Conservation (phyloP, 805 yeast species). For the Naumovozyma castellii region DNA sequence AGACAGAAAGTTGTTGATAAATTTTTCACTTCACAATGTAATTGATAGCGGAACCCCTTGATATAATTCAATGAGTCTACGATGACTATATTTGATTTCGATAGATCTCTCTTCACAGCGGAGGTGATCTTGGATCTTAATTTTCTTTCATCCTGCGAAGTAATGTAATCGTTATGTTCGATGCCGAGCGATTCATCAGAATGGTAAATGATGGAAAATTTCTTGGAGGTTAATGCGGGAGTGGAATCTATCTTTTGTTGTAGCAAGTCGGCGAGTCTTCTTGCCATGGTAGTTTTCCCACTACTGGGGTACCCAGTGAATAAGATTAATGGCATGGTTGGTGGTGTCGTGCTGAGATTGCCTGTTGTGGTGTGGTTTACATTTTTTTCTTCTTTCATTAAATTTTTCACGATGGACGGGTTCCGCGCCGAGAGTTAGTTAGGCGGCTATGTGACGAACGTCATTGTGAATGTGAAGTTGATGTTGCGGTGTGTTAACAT, state of each 20-base stretch:
- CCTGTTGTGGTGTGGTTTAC: neutral
- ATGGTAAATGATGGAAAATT: slow-evolving; percentile 53
- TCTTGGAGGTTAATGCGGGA: slow-evolving; percentile 16
- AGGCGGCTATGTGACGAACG: too few relatives aligned
- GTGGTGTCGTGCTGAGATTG: neutral
- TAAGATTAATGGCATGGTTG: slow-evolving; percentile 66
- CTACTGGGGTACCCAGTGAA: slow-evolving; percentile 79
- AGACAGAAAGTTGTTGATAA: slow-evolving; percentile 74
- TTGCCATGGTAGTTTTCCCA: slow-evolving; percentile 75
- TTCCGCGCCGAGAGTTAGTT: too few relatives aligned
- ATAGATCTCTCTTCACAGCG: slow-evolving; percentile 75
- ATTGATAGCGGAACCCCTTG: slow-evolving; percentile 90
- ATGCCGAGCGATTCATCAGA: slow-evolving; percentile 74
- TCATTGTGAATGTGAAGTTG: too few relatives aligned
- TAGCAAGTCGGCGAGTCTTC: slow-evolving; percentile 41
- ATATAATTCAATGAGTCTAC: slow-evolving; percentile 82
- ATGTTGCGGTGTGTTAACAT: too few relatives aligned
- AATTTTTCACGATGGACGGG: too few relatives aligned
- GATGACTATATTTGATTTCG: slow-evolving; percentile 62
- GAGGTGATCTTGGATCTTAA: slow-evolving; percentile 79
- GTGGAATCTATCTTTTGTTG: slow-evolving; percentile 40
- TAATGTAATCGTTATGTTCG: slow-evolving; percentile 54
- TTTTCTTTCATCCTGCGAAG: slow-evolving; percentile 67
- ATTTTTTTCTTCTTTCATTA: too few relatives aligned
- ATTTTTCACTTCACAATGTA: slow-evolving; percentile 88